Evolutionary conservation across 768 basidiomycete species (phyloP).

Genomic region (Lactifluus volemus): DNA sequence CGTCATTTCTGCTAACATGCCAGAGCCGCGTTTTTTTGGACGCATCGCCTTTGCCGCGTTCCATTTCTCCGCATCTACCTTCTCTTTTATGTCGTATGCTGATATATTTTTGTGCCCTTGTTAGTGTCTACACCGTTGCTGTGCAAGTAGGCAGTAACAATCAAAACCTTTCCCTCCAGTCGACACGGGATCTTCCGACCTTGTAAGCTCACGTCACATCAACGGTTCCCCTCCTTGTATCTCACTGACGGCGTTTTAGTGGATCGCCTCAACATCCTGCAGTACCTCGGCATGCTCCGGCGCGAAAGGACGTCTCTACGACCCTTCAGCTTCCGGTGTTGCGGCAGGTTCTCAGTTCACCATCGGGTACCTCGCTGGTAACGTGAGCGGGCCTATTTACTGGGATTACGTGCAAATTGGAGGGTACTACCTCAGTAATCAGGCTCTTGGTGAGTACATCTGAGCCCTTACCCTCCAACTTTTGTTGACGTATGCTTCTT

Average conservation of each 20-base stretch:
- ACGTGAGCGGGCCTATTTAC: slow-evolving; percentile 51
- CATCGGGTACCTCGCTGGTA: slow-evolving; percentile 54
- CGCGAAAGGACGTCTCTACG: slow-evolving; percentile 43
- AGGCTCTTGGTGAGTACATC: slow-evolving; percentile 53
- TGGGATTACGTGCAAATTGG: slow-evolving; percentile 63
- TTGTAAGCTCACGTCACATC: slow-evolving; percentile 36
- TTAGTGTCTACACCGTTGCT: slow-evolving; percentile 58
- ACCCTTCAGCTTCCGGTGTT: slow-evolving; percentile 38
- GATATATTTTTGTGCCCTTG: not conserved
- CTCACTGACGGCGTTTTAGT: slow-evolving; percentile 34
- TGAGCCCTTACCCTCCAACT: not conserved
- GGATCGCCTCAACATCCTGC: slow-evolving; percentile 66
- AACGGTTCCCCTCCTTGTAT: not conserved
- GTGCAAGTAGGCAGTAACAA: slow-evolving; percentile 41
- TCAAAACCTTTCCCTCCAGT: slow-evolving; percentile 59
- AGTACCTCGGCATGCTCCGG: slow-evolving; percentile 42
- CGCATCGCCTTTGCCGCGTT: not conserved
- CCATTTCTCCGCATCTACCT: not conserved
- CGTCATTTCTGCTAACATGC: not conserved
- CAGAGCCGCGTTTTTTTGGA: not conserved
- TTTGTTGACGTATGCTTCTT: not conserved
- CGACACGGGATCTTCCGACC: slow-evolving; percentile 77
- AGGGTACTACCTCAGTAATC: slow-evolving; percentile 51
- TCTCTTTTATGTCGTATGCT: not conserved
- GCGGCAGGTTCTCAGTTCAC: slow-evolving; percentile 36